Percentiles rank a stretch among this genome's conserved stretches.
These are phyloP conservation scores for Hypholoma fasciculare DNA, from an alignment of 768 basidiomycete genomes.

Conservation along the genomic window DNA sequence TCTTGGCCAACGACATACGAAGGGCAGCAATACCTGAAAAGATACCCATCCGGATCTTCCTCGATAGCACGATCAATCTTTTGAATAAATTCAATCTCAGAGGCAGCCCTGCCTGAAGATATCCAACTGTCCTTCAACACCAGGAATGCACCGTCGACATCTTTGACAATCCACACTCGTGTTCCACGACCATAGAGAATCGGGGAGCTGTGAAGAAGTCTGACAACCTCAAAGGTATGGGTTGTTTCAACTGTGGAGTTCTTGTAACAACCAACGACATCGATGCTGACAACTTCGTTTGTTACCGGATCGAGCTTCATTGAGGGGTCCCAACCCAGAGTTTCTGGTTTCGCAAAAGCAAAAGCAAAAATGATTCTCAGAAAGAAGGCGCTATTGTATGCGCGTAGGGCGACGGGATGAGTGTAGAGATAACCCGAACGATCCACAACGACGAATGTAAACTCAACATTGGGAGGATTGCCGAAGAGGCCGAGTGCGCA, in stretches of 20 bases:
- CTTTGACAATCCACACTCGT: conserved; percentile 11
- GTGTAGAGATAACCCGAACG: background rate
- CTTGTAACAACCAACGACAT: background rate
- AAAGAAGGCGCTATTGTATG: background rate
- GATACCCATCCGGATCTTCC: background rate
- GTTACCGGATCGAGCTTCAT: background rate
- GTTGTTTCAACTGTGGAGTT: background rate
- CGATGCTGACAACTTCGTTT: background rate
- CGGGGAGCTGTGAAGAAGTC: conserved; percentile 9
- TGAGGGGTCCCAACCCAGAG: conserved; percentile 2
- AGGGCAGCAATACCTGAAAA: conserved; percentile 3
- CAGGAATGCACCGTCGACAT: conserved; percentile 5
- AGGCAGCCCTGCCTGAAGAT: background rate
- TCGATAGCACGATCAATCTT: background rate
- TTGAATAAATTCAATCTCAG: background rate
- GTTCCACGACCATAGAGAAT: conserved; percentile 10
- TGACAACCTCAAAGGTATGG: conserved; percentile 3
- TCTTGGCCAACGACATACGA: conserved; percentile 3
- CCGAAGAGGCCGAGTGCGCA: background rate
- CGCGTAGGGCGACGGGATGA: no score
- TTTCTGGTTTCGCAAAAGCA: background rate
- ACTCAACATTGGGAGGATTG: background rate
- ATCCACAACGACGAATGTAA: background rate
- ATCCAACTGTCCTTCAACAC: conserved; percentile 13
- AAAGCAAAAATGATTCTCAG: conserved; percentile 1